These are phyloP conservation scores for Rhodocollybia butyracea DNA, from an alignment of 768 basidiomycete species.

Conservation along the genomic window DNA sequence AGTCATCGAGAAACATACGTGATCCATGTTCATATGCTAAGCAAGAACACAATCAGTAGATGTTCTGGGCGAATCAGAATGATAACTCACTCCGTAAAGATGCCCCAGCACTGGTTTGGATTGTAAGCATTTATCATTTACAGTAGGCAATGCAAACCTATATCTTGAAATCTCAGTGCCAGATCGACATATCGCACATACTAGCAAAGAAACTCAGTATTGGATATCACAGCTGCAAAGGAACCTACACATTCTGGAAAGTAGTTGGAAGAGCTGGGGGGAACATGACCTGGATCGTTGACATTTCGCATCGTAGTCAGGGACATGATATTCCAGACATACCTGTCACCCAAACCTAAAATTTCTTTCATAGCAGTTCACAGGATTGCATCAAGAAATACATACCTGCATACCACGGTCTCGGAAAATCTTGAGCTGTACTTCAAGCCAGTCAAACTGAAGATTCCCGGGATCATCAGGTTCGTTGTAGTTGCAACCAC, in stretches of 20 bases:
- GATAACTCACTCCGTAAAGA: constrained; percentile 67
- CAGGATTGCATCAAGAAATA: constrained; percentile 3
- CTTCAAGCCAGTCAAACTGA: constrained; percentile 88
- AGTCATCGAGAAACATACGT: constrained; percentile 39
- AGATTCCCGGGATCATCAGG: constrained; percentile 83
- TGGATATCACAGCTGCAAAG: constrained; percentile 6
- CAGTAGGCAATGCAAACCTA: constrained; percentile 35
- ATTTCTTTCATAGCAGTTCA: neutral
- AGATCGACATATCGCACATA: constrained; percentile 72
- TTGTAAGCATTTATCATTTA: neutral
- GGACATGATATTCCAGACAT: no score
- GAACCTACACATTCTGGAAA: constrained; percentile 79
- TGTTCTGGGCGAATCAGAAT: neutral
- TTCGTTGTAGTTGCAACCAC: constrained; percentile 64
- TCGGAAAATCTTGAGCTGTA: constrained; percentile 69
- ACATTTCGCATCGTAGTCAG: neutral
- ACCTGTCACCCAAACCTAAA: constrained; percentile 48
- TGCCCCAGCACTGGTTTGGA: constrained; percentile 51
- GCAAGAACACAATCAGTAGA: constrained; percentile 21
- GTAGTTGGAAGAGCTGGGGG: constrained; percentile 76
- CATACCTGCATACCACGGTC: constrained; percentile 71
- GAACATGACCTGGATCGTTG: constrained; percentile 70
- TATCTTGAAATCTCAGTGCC: constrained; percentile 81
- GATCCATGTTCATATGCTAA: constrained; percentile 84
- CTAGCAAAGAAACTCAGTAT: constrained; percentile 22